A percentile compares a stretch with the other conserved stretches of the same genome.
Conservation (phyloP, 495 filamentous ascomycete species). For the Xylaria nigripes region DNA sequence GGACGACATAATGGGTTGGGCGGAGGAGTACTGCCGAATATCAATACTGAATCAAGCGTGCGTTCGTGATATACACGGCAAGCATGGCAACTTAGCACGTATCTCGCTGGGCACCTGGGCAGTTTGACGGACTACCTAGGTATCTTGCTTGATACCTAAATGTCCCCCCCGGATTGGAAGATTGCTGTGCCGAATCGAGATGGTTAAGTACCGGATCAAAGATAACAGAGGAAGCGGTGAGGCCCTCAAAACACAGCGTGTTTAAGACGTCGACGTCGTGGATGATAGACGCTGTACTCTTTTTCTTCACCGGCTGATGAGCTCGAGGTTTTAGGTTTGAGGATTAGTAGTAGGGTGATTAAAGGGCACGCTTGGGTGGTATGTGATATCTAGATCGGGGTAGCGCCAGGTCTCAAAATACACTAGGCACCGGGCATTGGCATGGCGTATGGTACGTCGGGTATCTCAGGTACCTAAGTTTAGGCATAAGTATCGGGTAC, state of each 20-base stretch:
- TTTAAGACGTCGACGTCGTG: not conserved
- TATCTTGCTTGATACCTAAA: not conserved
- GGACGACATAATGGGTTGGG: slow-evolving; percentile 35
- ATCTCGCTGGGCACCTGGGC: not conserved
- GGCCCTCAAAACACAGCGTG: too few species aligned
- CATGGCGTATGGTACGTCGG: not conserved
- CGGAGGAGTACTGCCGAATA: not conserved
- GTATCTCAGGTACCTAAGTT: not conserved
- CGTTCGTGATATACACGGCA: slow-evolving; percentile 3
- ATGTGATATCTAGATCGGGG: not conserved
- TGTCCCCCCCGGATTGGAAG: not conserved
- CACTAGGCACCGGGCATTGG: not conserved
- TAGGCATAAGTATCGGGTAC: too few species aligned
- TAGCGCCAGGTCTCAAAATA: not conserved
- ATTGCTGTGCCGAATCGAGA: not conserved
- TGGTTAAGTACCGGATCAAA: not conserved
- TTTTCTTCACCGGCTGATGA: not conserved
- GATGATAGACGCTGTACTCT: not conserved
- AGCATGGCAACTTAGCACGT: slow-evolving; percentile 5
- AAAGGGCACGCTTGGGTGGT: not conserved
- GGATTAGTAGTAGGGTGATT: not conserved
- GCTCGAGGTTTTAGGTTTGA: not conserved
- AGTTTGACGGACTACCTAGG: not conserved
- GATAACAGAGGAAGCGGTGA: not conserved
- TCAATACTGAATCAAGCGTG: slow-evolving; percentile 4